phyloP scores from a whole-genome alignment of 768 basidiomycete genomes.

The Phallus indusiatus region DNA sequence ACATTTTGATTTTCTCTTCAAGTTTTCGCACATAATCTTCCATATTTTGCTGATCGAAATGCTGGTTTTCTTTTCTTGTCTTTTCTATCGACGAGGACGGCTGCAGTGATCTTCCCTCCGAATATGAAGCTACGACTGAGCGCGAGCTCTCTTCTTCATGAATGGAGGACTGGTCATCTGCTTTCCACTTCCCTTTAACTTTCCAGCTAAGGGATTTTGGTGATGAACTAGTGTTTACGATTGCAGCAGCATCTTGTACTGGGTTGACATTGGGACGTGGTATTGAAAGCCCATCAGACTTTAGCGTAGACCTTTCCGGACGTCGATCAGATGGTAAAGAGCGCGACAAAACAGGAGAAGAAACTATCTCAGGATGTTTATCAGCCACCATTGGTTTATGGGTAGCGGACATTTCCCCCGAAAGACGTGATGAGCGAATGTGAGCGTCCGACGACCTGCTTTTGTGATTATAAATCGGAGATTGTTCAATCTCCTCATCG shows the following conservation, averaged over 20 bases:
- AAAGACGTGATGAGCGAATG: no score
- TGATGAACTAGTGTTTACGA: not conserved
- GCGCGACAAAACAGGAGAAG: not conserved
- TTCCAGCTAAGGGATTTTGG: not conserved
- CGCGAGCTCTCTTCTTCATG: not conserved
- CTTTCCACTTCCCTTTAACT: constrained; percentile 4
- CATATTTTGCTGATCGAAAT: not conserved
- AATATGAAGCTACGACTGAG: not conserved
- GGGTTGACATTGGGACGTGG: not conserved
- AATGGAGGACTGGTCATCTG: not conserved
- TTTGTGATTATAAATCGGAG: not conserved
- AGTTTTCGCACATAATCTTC: constrained; percentile 4
- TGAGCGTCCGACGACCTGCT: not conserved
- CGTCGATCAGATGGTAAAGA: not conserved
- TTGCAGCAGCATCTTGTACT: not conserved
- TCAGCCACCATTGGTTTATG: not conserved
- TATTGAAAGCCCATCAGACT: not conserved
- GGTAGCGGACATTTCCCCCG: not conserved
- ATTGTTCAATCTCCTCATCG: not conserved
- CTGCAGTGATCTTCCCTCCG: not conserved
- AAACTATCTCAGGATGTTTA: not conserved
- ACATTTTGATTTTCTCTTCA: constrained; percentile 41
- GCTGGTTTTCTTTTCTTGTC: no score
- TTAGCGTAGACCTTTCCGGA: not conserved
- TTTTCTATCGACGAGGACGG: no score